Base-by-base conservation (phyloP, 192 early-diverging fungal species). In the Umbelopsis sp. region DNA sequence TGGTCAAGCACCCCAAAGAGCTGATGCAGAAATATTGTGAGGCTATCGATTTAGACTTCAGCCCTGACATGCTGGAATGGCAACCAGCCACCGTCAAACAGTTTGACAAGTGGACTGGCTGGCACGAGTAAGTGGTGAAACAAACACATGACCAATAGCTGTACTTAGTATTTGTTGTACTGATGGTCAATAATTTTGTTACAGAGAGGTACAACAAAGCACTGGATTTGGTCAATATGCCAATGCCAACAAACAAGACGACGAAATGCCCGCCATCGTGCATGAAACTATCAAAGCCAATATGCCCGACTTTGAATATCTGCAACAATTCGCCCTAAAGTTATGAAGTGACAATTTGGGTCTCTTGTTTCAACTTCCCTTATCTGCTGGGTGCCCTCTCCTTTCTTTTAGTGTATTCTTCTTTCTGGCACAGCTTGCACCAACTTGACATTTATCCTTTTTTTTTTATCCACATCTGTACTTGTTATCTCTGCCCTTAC, bases 81-180 rank as follows among this genome's bases (percentile, higher is more conserved):
- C 20, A 66, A 46, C 45, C 65, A 23, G 20, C 41, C 41, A 66
- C 3, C 1, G 65, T 66, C 45, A 48, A 66, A 9, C 65, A 66
- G 20, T 66, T 66, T 66, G 45, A 66, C 20, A 66, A 46, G 65
- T 66, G 65, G 65, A 20, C 41, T 16, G 65, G 65, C 33, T 66
- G 65, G 65, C 65, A 66, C 20, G 55, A 61, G 55, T 61, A 61
- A 55, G 52, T 61, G 33, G 13, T 37, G 9, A 35, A 23, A 33
- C 16, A 37, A 15, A 4, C 18, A 13, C 27, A 25, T 35, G 13
- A 61, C 33, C 25, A 23, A 35, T 48, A 10, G 16, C 35, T 35
- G 37, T 41, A 4, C 10, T 41, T 41, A 6, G 5, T 41, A 9
- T 9, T 41, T 41, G 37, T 41, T 10, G 37, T 41, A 10, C 37